Base-by-base conservation (phyloP, 1,284 basidiomycete species). In the Chondrostereum purpureum region DNA sequence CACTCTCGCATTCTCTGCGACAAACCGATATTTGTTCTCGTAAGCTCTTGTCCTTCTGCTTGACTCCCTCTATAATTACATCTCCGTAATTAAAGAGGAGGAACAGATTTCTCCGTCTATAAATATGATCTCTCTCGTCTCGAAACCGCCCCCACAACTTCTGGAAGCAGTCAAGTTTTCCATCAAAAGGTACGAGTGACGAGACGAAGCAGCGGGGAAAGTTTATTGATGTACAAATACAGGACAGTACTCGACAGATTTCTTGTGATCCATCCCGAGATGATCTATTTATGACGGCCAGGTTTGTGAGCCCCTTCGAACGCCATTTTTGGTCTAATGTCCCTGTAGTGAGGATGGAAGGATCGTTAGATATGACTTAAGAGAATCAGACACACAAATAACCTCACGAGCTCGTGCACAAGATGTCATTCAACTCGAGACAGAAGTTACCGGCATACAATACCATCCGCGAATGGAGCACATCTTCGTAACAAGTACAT, bases 221-320 rank as follows among this genome's bases (percentile, higher is more conserved):
- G n/a, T n/a, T n/a, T n/a, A n/a, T n/a, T n/a, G n/a, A n/a, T n/a
- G n/a, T n/a, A n/a, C n/a, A n/a, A n/a, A n/a, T 36, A 20, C 50
- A 87, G 84, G 79, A 75, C n/a, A 78, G 65, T 50, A 71, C 86
- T 43, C 74, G 83, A 33, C 72, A 65, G 11, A 64, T 87, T 27
- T 70, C 79, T 2, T 77, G 77, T 43, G 82, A 84, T 57, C 76
- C 82, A 10, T 62, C 62, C 24, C 72, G 80, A 41, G 84, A 88
- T 18, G 72, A 82, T 17, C 50, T 87, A 1, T 79, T 84, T 52
- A 55, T 89, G 45, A 83, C 75, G 46, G 83, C 75, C 11, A 75
- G 81, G 85, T 80, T 18, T 20, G 19, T 47, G 16, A 38, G 43
- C 44, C 31, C 47, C 42, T 48, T 36, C 27, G 42, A 36, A 19